These are phyloP conservation scores for Pseudogymnoascus sp. DNA, from an alignment of 2,329 filamentous ascomycete genomes.

Conservation along the genomic window DNA sequence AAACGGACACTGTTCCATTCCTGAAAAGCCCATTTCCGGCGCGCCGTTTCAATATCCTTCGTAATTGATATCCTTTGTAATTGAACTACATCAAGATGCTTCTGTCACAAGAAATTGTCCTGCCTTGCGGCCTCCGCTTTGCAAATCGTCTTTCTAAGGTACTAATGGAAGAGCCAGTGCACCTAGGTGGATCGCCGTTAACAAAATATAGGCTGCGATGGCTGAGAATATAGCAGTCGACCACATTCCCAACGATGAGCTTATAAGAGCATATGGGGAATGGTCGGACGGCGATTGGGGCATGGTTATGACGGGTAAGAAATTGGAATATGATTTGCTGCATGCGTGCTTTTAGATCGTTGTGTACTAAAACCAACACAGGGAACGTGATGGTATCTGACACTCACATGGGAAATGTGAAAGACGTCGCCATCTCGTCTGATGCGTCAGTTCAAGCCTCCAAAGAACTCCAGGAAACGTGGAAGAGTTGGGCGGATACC, in stretches of 20 bases:
- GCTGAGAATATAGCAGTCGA: conserved; percentile 36
- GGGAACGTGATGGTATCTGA: conserved; percentile 3
- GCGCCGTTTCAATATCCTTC: background rate
- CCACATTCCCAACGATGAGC: conserved; percentile 35
- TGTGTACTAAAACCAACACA: background rate
- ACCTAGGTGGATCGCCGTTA: background rate
- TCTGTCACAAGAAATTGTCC: conserved; percentile 12
- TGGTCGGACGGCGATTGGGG: conserved; percentile 50
- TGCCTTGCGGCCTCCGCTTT: conserved; percentile 46
- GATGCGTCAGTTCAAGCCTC: conserved; percentile 15
- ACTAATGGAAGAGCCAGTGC: background rate
- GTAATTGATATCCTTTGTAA: background rate
- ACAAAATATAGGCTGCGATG: conserved; percentile 38
- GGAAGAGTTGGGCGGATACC: conserved; percentile 31
- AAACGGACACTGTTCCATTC: background rate
- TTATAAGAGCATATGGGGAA: conserved; percentile 38
- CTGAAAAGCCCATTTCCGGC: background rate
- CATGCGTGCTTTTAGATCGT: background rate
- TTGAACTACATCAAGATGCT: background rate
- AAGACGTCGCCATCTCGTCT: background rate
- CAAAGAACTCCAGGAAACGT: conserved; percentile 25
- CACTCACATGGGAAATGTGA: background rate
- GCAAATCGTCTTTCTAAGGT: conserved; percentile 45
- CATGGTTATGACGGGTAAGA: conserved; percentile 38
- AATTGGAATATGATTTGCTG: background rate